Evolutionary conservation across 1,284 basidiomycete genomes (phyloP).

Genomic region (Cutaneotrichosporon mucoides): DNA sequence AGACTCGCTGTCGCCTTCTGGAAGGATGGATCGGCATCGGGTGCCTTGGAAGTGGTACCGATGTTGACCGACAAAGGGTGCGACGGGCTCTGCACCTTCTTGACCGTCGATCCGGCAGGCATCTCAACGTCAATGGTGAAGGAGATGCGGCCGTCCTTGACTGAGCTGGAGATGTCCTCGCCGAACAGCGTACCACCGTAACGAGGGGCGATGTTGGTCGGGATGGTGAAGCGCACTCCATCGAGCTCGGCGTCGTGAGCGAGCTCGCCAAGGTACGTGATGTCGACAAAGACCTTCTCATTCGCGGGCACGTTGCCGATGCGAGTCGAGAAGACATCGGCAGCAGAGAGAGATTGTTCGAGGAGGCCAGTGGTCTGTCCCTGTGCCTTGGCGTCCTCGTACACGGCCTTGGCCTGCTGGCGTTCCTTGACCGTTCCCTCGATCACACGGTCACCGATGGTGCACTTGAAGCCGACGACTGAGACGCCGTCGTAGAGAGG

Average conservation of each 20-base stretch:
- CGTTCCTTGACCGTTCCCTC: conserved; percentile 56
- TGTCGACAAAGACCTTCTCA: conserved; percentile 10
- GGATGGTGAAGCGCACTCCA: conserved; percentile 23
- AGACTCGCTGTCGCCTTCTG: conserved; percentile 9
- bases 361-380: conserved; percentile 53
- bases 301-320: conserved; percentile 17
- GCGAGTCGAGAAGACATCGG: conserved; percentile 10
- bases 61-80: conserved; percentile 17
- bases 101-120: conserved; percentile 13
- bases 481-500: conserved; percentile 58
- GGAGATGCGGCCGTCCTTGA: background rate
- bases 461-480: conserved; percentile 55
- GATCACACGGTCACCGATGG: conserved; percentile 50
- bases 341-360: conserved; percentile 21
- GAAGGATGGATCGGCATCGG: conserved; percentile 5
- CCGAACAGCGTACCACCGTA: conserved; percentile 13
- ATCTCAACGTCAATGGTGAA: conserved; percentile 17
- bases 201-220: conserved; percentile 16
- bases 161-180: background rate
- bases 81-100: conserved; percentile 15
- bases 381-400: conserved; percentile 50
- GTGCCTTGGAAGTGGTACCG: conserved; percentile 11
- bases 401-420: conserved; percentile 51
- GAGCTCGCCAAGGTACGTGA: conserved; percentile 22
- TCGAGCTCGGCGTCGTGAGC: conserved; percentile 23